Base-by-base conservation (phyloP, 805 yeast genomes). In the Myxozyma melibiosi region DNA sequence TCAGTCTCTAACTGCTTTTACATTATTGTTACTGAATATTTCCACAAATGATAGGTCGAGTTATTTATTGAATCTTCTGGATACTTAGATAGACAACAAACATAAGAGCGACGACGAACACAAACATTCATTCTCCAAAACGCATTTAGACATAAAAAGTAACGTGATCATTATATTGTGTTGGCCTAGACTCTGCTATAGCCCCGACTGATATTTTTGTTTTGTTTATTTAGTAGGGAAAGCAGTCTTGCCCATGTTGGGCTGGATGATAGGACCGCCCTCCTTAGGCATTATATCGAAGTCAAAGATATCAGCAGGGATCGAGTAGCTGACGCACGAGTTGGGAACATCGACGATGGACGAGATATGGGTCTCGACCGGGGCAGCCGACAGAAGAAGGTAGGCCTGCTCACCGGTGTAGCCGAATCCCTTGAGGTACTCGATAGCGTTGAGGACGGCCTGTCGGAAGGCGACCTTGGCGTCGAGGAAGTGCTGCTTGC, bases 281-380 rank as follows among this genome's bases (percentile, higher is more conserved):
- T 57, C 64, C 51, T 60, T 60, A 20, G 64, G 64, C 64, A 60
- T 60, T 54, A 63, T 63, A 51, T 79, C 82, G 61, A 79, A 79
- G 45, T 78, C 79, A 65, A 79, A 79, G 28, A 78, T 79, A 58
- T 79, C 82, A 73, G 79, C 76, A 6, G 83, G 83, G 9, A 79
- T 61, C 1, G 81, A 79, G 50, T 79, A 70, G 0, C 81, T 76
- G 30, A 81, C 78, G 61, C 82, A 79, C 4, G 80, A 75, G 69
- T 79, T 78, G 42, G 83, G 82, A 45, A 79, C 74, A 65, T 79
- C 82, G 16, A 79, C 83, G 51, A 79, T 74, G 9, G 81, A 79
- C 1, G 82, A 81, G 62, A 79, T 67, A 58, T 78, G 81, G 5
- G 81, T 81, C 62, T 79, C 79, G 55, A 79, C 74, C 14, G 83